phyloP scores from a whole-genome alignment of 495 filamentous ascomycete genomes.

The Cairneyella variabilis region DNA sequence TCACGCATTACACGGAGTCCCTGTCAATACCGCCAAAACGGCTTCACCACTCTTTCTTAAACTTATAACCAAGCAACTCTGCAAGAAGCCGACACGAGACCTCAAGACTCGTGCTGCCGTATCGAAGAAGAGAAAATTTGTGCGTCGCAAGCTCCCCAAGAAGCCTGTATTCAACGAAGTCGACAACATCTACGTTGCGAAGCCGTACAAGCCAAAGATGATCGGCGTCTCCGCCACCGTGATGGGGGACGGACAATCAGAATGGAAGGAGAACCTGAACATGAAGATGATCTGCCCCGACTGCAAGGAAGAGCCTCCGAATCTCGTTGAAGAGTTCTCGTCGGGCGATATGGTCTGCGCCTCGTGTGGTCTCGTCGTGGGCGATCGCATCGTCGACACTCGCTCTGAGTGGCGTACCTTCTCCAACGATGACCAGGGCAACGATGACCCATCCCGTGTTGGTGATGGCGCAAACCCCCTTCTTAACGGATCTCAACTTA shows the following conservation, averaged over 20 bases:
- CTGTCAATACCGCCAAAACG: conserved; percentile 51
- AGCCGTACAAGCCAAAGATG: conserved; percentile 30
- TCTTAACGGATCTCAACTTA: conserved; percentile 86
- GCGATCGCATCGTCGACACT: conserved; percentile 87
- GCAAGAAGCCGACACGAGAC: conserved; percentile 39
- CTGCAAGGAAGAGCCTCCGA: conserved; percentile 85
- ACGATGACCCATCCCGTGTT: conserved; percentile 95
- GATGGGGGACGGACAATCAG: conserved; percentile 15
- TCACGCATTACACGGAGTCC: neutral
- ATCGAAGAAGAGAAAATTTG: conserved; percentile 28
- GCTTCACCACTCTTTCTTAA: conserved; percentile 63
- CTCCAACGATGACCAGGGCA: conserved; percentile 90
- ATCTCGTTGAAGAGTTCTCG: conserved; percentile 88
- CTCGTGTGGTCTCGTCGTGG: conserved; percentile 87
- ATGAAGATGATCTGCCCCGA: conserved; percentile 79
- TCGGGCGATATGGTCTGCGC: conserved; percentile 90
- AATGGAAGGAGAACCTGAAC: conserved; percentile 63
- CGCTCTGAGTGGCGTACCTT: conserved; percentile 99
- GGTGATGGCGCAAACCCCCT: conserved; percentile 86
- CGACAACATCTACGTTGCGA: conserved; percentile 27
- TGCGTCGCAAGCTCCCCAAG: conserved; percentile 15
- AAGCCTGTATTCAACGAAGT: conserved; percentile 26
- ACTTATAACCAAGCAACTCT: conserved; percentile 33
- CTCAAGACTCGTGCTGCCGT: conserved; percentile 17
- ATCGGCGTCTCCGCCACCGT: conserved; percentile 32